phyloP scores from a whole-genome alignment of 2,329 filamentous ascomycete species.

The Cryphonectria japonica region DNA sequence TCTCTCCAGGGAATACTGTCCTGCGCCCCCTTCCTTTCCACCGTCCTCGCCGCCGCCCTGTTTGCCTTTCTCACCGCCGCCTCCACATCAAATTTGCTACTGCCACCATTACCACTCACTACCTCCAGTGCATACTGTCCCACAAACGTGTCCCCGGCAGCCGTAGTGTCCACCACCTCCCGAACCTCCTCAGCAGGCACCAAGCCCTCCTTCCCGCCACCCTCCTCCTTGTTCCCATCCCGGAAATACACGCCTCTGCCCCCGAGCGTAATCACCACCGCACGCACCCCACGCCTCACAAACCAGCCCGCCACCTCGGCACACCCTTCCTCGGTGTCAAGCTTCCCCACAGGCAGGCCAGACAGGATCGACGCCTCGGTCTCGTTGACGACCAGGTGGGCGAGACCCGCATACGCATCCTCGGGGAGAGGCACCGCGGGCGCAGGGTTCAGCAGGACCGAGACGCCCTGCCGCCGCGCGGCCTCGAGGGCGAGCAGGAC shows the following conservation, averaged over 20 bases:
- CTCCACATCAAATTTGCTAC: slow-evolving; percentile 54
- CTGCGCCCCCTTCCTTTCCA: slow-evolving; percentile 67
- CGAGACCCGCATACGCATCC: slow-evolving; percentile 67
- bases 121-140: slow-evolving; percentile 81
- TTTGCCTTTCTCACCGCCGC: slow-evolving; percentile 65
- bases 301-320: slow-evolving; percentile 61
- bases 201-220: slow-evolving; percentile 43
- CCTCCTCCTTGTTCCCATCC: slow-evolving; percentile 33
- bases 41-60: slow-evolving; percentile 66
- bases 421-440: slow-evolving; percentile 72
- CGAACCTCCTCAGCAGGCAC: slow-evolving; percentile 68
- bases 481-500: slow-evolving; percentile 63
- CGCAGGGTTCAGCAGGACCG: slow-evolving; percentile 84
- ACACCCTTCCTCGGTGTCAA: slow-evolving; percentile 52
- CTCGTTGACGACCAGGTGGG: slow-evolving; percentile 87
- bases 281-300: slow-evolving; percentile 69
- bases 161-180: slow-evolving; percentile 85
- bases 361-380: slow-evolving; percentile 80
- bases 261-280: slow-evolving; percentile 84
- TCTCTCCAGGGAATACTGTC: slow-evolving; percentile 69
- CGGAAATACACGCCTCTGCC: slow-evolving; percentile 75
- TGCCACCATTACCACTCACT: slow-evolving; percentile 49
- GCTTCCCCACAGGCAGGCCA: slow-evolving; percentile 53
- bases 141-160: slow-evolving; percentile 92
- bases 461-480: slow-evolving; percentile 52